Evolutionary conservation across 2,329 filamentous ascomycete species (phyloP).

Genomic region (Cordyceps cicadae): DNA sequence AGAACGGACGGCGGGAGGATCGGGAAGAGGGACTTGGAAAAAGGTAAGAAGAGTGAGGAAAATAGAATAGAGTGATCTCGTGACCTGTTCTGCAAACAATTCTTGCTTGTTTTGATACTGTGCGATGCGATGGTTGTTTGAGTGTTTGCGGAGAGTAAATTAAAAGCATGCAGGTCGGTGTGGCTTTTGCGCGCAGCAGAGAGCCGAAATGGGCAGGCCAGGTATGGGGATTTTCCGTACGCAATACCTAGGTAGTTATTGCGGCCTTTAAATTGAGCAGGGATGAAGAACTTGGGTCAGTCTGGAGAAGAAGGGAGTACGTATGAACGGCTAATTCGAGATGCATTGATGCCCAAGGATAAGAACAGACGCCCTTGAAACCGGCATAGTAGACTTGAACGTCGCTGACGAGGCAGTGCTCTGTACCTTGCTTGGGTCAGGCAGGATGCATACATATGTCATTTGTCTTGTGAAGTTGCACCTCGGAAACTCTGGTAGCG

Average conservation of each 20-base stretch:
- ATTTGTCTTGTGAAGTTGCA: too few species aligned
- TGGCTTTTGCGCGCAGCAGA: neutral
- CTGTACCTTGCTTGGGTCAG: too few species aligned
- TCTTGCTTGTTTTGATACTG: neutral
- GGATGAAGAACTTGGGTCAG: too few species aligned
- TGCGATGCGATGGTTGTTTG: neutral
- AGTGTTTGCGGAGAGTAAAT: neutral
- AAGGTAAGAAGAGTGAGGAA: too few species aligned
- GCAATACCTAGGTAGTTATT: too few species aligned
- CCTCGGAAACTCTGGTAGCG: too few species aligned
- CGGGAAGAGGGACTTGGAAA: neutral
- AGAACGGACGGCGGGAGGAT: neutral
- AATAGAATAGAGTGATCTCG: neutral
- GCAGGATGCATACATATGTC: too few species aligned
- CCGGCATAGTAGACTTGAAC: neutral
- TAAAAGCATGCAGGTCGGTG: neutral
- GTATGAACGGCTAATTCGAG: neutral
- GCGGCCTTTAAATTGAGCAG: too few species aligned
- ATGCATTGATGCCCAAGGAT: neutral
- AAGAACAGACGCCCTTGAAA: neutral
- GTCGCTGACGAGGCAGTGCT: neutral
- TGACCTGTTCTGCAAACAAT: neutral
- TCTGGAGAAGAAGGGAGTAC: neutral
- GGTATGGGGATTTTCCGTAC: neutral
- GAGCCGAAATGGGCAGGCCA: neutral